Evolutionary conservation across 495 filamentous ascomycete genomes (phyloP), one percentile per base, ranked within the genome.

Genomic region (Letharia columbiana): DNA sequence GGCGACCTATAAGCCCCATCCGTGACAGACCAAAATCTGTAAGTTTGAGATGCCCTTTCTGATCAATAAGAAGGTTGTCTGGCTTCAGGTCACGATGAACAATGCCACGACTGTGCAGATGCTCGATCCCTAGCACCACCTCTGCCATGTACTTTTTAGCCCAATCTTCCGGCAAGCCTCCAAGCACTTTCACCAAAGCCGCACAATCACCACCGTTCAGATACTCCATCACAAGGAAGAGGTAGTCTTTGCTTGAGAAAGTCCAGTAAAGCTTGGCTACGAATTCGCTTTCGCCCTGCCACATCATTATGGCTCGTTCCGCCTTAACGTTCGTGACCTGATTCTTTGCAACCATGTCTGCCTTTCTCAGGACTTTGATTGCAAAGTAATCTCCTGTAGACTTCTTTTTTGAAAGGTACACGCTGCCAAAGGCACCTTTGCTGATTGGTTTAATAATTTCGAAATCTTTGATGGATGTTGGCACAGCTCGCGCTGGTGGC

Each of bases 261-360:
- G 94, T 98, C 94, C 94, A 98, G 77, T 97, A 98, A 9, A 98
- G 81, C 76, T 98, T 98, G 20, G 94, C 94, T 60, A 98, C 94
- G 76, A 98, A 98, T 69, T 98, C 94, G 76, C 94, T 98, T 73
- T 98, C 94, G 37, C 95, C 95, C 78, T 98, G 95, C 87, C 94
- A 96, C 95, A 98, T 98, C 94, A 98, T 97, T 71, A 98, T 98
- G n/a, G 95, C 95, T 68, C 94, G 84, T 76, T 98, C 94, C 15
- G 95, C 94, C 77, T 98, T 96, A 68, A 98, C 94, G 73, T 98
- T 98, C 59, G 93, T 96, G 71, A 98, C 92, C 75, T 98, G 94
- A 76, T 98, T 98, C 75, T 98, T 98, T 62, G 95, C 95, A 68
- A 98, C 91, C 94, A 98, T 98, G 78, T 98, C 94, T 13, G 95